Evolutionary conservation across 1,284 basidiomycete genomes (phyloP).

Genomic region (Ustilago trichophora): DNA sequence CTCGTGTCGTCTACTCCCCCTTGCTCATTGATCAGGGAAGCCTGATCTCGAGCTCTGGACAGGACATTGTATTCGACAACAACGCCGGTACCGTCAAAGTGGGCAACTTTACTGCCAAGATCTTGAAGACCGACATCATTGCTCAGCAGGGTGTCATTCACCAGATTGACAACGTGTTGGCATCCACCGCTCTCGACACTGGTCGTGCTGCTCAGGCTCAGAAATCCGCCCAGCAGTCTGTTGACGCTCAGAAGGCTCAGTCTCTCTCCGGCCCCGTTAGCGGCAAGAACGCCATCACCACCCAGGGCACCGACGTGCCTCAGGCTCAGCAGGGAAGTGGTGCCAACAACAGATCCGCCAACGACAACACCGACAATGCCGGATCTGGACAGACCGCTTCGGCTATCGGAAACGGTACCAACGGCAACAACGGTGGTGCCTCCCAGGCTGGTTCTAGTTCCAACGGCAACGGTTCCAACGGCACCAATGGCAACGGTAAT

Average conservation of each 20-base stretch:
- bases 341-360: constrained; percentile 30
- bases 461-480: too few relatives aligned
- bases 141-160: constrained; percentile 52
- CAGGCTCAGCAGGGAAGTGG: constrained; percentile 32
- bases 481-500: constrained; percentile 7
- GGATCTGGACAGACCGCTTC: constrained; percentile 26
- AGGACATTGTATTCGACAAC: constrained; percentile 52
- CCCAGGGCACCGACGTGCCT: constrained; percentile 48
- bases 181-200: constrained; percentile 34
- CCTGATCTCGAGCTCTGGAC: constrained; percentile 47
- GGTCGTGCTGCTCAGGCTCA: constrained; percentile 47
- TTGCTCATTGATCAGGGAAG: constrained; percentile 47
- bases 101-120: constrained; percentile 45
- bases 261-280: constrained; percentile 34
- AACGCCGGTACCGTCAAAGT: constrained; percentile 40
- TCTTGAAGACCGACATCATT: constrained; percentile 54
- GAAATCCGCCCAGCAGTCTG: constrained; percentile 27
- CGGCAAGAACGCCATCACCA: constrained; percentile 43
- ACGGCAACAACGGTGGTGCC: constrained; percentile 29
- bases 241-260: constrained; percentile 19
- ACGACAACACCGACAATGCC: constrained; percentile 30
- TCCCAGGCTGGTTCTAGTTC: constrained; percentile 11
- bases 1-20: constrained; percentile 50
- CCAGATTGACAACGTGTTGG: constrained; percentile 50
- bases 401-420: constrained; percentile 31